Evolutionary conservation across 495 filamentous ascomycete genomes (phyloP).

Genomic region (Cercophora sp.): DNA sequence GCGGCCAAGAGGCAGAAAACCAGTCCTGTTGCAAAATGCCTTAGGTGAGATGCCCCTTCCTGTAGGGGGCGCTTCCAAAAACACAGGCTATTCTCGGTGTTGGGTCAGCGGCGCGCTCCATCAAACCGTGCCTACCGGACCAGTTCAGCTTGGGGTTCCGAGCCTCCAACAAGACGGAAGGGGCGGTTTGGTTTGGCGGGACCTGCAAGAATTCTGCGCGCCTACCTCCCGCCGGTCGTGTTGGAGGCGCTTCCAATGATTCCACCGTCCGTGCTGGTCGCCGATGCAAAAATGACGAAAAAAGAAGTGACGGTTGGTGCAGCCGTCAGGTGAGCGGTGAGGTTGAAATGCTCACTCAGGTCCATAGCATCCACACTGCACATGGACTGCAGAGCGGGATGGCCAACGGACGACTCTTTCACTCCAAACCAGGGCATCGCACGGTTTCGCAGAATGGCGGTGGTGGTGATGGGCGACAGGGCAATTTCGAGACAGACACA

Average conservation of each 20-base stretch:
- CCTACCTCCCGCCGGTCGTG: no score
- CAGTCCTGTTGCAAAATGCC: constrained; percentile 7
- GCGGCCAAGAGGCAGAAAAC: constrained; percentile 4
- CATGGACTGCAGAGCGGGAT: not conserved
- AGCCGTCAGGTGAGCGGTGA: not conserved
- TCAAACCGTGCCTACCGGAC: not conserved
- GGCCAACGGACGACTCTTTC: no score
- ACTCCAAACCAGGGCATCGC: no score
- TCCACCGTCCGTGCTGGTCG: not conserved
- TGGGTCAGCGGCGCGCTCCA: constrained; percentile 4
- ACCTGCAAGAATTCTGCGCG: no score
- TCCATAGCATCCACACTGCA: no score
- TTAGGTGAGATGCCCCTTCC: not conserved
- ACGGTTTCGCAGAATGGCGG: no score
- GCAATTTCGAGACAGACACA: not conserved
- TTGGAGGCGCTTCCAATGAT: not conserved
- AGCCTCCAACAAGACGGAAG: not conserved
- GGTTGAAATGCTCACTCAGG: not conserved
- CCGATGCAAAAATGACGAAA: no score
- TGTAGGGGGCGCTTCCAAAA: not conserved
- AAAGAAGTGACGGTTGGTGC: not conserved
- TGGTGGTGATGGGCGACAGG: not conserved
- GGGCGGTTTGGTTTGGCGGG: not conserved
- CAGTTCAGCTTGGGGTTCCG: not conserved
- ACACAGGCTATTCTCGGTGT: constrained; percentile 10